Conservation (phyloP, 345 rosid species). For the Gossypium anomalum region DNA sequence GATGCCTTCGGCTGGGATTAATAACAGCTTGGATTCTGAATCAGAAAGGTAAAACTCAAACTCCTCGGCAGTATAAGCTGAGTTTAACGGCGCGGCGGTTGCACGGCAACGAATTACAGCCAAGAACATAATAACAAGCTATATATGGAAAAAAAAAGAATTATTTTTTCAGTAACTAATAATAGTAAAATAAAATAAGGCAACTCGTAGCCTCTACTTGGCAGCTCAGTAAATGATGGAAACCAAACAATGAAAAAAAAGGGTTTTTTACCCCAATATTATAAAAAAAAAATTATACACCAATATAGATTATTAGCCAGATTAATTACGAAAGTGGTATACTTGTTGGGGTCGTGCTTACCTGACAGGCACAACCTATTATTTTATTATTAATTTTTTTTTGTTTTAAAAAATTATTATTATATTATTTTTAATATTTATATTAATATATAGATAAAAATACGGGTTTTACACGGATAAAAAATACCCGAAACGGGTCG, state of each 20-base stretch:
- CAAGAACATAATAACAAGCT: conserved; percentile 72
- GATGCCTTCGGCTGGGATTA: conserved; percentile 36
- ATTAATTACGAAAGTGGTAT: too few relatives aligned
- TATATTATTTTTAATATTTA: too few relatives aligned
- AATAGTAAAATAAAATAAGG: not conserved
- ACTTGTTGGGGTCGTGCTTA: too few relatives aligned
- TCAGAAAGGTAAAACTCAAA: conserved; percentile 71
- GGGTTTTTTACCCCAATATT: too few relatives aligned
- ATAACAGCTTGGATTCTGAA: conserved; percentile 57
- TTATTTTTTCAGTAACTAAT: not conserved
- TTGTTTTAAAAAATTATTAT: too few relatives aligned
- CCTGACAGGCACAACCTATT: too few relatives aligned
- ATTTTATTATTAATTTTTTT: too few relatives aligned
- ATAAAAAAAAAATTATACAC: too few relatives aligned
- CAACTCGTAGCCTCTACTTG: not conserved
- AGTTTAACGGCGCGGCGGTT: conserved; percentile 57
- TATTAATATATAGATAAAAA: too few relatives aligned
- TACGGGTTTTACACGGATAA: too few relatives aligned
- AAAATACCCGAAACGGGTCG: too few relatives aligned
- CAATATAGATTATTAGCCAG: too few relatives aligned
- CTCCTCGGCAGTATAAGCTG: conserved; percentile 64
- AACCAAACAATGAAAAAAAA: not conserved
- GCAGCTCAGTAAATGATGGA: not conserved
- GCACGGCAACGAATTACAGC: conserved; percentile 64
- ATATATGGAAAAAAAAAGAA: not conserved